Evolutionary conservation across 495 filamentous ascomycete species (phyloP), one percentile per base, ranked within the genome.

Genomic region (Rhypophila decipiens): DNA sequence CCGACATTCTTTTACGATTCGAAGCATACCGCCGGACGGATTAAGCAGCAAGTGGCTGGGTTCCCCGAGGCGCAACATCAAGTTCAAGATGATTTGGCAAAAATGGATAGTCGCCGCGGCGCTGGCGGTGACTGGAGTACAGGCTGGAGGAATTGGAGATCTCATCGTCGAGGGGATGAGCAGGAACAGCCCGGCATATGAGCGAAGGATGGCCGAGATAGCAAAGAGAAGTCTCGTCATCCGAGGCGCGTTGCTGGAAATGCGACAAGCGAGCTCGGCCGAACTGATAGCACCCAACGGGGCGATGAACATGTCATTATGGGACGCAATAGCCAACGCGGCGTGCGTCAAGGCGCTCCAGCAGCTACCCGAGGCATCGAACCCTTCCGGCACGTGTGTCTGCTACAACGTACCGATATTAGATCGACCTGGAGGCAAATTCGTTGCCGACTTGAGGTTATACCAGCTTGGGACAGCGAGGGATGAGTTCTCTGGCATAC

Each of bases 371-470:
- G 60, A 64, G 1, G 75, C 77, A 10, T 70, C 72, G 4, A 88
- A 87, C 43, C 81, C 83, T 3, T 79, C 83, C 1, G 86, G 86
- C 12, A 70, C 86, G n/a, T 78, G 79, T n/a, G 75, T 83, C 24
- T 90, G 86, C 73, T 90, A 88, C 61, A 90, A 89, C 53, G 54
- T 90, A 3, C 78, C 77, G 15, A 72, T 71, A 19, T 69, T 85
- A 38, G 70, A 87, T 61, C 81, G 73, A 57, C 56, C 51, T 1
- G 79, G 74, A 5, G 86, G 86, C 9, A 67, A 79, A 1, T 89
- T 90, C 58, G 71, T 82, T 60, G 83, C 84, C 19, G 86, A 88
- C 56, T 47, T 89, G 18, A 72, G 85, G 44, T 66, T 89, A 39
- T 88, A 82, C 63, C 77, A 77, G 51, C 61, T 87, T 36, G 75